Evolutionary conservation across 2,329 filamentous ascomycete genomes (phyloP).

Genomic region (Xylariales sp.): DNA sequence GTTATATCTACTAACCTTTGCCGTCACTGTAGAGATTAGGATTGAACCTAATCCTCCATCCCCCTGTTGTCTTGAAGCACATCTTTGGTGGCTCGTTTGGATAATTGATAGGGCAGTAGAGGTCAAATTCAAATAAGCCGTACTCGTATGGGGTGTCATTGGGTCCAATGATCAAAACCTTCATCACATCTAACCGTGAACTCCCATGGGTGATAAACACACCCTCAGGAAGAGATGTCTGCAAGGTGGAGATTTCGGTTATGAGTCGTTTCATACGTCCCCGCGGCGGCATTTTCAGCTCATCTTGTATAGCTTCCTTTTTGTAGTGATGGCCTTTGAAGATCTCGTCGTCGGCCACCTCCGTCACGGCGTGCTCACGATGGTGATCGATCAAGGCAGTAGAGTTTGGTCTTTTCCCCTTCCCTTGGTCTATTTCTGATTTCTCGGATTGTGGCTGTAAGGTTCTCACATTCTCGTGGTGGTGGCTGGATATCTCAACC

Average conservation of each 20-base stretch:
- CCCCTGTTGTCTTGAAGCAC: conserved; percentile 39
- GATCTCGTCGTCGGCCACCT: conserved; percentile 30
- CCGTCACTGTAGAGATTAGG: conserved; percentile 47
- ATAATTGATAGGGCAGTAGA: conserved; percentile 37
- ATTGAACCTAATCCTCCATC: conserved; percentile 36
- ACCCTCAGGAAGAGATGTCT: conserved; percentile 42
- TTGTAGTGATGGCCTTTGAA: conserved; percentile 9
- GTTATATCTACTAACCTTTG: conserved; percentile 28
- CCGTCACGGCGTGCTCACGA: conserved; percentile 26
- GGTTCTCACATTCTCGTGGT: conserved; percentile 14
- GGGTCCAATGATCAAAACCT: conserved; percentile 45
- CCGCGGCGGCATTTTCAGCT: conserved; percentile 9
- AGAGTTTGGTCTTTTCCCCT: conserved; percentile 6
- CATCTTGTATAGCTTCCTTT: background rate
- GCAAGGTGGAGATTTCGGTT: conserved; percentile 39
- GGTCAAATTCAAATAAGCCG: conserved; percentile 51
- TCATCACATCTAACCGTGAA: conserved; percentile 44
- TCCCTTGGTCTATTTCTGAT: conserved; percentile 7
- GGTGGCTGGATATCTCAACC: conserved; percentile 18
- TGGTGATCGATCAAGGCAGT: conserved; percentile 23
- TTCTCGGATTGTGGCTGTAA: too few species aligned
- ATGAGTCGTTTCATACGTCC: conserved; percentile 45
- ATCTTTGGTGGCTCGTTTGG: conserved; percentile 36
- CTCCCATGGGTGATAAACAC: conserved; percentile 44
- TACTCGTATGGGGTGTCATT: conserved; percentile 47